Evolutionary conservation across 176 grass and related monocot species (phyloP).

Genomic region (Paspalum vaginatum): DNA sequence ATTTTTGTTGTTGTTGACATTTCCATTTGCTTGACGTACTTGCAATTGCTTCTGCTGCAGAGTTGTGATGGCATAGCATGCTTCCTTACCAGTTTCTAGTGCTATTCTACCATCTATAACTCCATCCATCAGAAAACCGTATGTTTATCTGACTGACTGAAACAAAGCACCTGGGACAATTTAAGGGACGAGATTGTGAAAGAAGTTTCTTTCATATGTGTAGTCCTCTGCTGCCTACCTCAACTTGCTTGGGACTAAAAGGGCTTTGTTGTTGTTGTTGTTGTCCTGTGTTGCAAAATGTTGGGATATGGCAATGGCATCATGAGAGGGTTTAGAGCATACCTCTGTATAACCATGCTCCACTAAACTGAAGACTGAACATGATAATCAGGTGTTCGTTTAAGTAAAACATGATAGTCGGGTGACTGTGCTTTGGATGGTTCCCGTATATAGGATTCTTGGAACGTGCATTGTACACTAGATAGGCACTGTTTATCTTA

Average conservation of each 20-base stretch:
- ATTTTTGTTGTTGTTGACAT: background rate
- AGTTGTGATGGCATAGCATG: background rate
- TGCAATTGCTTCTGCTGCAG: background rate
- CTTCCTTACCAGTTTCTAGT: background rate
- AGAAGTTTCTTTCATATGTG: background rate
- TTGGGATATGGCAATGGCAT: constrained; percentile 1
- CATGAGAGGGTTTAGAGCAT: constrained; percentile 13
- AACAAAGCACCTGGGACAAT: constrained; percentile 5
- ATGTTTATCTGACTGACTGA: background rate
- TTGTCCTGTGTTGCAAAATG: constrained; percentile 2
- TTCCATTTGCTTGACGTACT: background rate
- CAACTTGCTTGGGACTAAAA: no score
- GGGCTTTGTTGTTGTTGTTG: no score
- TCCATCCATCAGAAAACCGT: background rate
- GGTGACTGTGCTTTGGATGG: no score
- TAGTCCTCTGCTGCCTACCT: background rate
- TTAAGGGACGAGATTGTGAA: background rate
- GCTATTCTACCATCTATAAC: background rate
- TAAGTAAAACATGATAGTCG: no score
- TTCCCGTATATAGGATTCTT: no score
- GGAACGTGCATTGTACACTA: constrained; percentile 27
- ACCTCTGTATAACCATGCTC: background rate
- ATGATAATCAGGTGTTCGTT: no score
- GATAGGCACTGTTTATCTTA: constrained; percentile 17
- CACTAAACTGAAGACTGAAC: background rate